Conservation (phyloP, 257 asterid genomes). For the Gentiana macrophylla region DNA sequence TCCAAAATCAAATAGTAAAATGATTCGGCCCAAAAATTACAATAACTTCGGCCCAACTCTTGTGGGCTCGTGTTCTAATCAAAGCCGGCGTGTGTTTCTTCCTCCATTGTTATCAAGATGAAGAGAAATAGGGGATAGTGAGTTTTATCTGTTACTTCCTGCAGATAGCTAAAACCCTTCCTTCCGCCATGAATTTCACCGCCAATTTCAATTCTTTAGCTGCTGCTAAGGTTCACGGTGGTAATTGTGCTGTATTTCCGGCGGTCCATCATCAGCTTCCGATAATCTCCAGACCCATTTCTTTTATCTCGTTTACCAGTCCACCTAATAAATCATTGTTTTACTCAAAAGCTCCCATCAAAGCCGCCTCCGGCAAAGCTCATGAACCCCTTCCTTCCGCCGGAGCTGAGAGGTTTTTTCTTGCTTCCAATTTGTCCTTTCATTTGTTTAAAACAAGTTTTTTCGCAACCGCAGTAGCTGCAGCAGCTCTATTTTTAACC, state of each 20-base stretch:
- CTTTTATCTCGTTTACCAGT: slow-evolving; percentile 19
- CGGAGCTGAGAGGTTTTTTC: not conserved
- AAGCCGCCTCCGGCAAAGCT: slow-evolving; percentile 3
- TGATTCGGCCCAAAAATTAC: no score
- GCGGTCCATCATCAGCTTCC: slow-evolving; percentile 10
- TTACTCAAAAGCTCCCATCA: slow-evolving; percentile 1
- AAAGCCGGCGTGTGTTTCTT: no score
- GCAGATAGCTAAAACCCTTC: slow-evolving; percentile 10
- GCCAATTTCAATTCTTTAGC: slow-evolving; percentile 12
- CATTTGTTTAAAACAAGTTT: slow-evolving; percentile 16
- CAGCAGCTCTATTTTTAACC: slow-evolving; percentile 20
- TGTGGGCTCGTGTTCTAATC: no score
- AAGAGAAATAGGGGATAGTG: no score
- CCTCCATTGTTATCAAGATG: no score
- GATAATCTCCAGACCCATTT: slow-evolving; percentile 15
- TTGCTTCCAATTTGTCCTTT: not conserved
- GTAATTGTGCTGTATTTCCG: slow-evolving; percentile 11
- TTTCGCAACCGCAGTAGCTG: slow-evolving; percentile 21
- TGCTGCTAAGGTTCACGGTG: slow-evolving; percentile 10
- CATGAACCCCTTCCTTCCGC: slow-evolving; percentile 2
- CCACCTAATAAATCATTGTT: slow-evolving; percentile 1
- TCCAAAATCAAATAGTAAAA: no score
- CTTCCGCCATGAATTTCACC: slow-evolving; percentile 19
- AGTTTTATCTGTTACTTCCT: no score
- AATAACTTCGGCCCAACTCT: no score